Evolutionary conservation across 805 yeast species (phyloP), one percentile per base, ranked within the genome.

Genomic region (Schizosaccharomyces japonicus): DNA sequence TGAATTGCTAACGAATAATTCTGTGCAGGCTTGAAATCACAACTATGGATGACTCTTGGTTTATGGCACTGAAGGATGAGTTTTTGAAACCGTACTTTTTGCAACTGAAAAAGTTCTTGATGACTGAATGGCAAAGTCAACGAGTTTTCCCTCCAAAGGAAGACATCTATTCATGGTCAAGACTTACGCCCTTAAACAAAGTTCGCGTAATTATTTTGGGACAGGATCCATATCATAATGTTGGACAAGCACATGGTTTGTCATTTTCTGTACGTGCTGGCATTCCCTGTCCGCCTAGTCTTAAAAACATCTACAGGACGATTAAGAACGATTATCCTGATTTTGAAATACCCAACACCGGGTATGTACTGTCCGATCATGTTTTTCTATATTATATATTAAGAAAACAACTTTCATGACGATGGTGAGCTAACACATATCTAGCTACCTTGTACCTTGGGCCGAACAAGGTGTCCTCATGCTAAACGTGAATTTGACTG

Each of bases 211-310:
- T 90, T 1, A 71, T 90, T 10, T 65, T 90, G 42, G 98, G 98
- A 1, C 98, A 90, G 60, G 98, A 90, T 59, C 98, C 98, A 0
- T 90, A 90, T 59, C 98, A 90, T 61, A 83, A 84, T 59, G 62
- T 62, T 55, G 80, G 80, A 58, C 98, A 90, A 60, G 98, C 98
- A 0, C 98, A 90, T 57, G 98, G 98, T 0, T 64, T 90, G 27
- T 96, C 98, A 2, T 90, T 90, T 55, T 80, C 92, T 19, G 96
- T 90, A 1, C 69, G 74, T 49, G 78, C 80, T 29, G 93, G 94
- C 1, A 76, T 83, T 0, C 73, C 75, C 1, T 79, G 90, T 1
- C 96, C 98, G 0, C 90, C 92, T 1, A 83, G 95, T 1, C 65
- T 90, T 49, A 67, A 72, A 45, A 90, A 90, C 58, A 90, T 90